Conservation (phyloP, 305 asterid species). For the Caryopteris hybrid region DNA sequence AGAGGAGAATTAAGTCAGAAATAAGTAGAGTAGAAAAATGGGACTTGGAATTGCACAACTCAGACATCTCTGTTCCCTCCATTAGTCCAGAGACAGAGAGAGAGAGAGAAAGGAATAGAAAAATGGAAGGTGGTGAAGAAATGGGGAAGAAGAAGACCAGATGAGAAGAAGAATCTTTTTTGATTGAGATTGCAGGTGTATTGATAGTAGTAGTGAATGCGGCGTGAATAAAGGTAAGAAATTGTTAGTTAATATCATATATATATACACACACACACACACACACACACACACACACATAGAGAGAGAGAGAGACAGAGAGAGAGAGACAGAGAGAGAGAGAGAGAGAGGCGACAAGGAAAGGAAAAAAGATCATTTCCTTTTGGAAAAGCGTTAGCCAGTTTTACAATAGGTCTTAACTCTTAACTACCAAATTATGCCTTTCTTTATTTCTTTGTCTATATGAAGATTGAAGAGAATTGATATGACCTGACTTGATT, state of each 20-base stretch:
- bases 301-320: too few species aligned
- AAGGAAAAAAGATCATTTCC: constrained; percentile 1
- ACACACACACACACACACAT: too few species aligned
- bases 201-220: constrained; percentile 39
- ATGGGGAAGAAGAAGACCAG: constrained; percentile 29
- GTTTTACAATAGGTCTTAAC: not conserved
- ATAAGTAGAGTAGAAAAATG: constrained; percentile 30
- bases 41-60: constrained; percentile 34
- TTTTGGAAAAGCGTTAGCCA: not conserved
- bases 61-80: constrained; percentile 33
- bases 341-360: not conserved
- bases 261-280: too few species aligned
- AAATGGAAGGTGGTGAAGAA: constrained; percentile 42
- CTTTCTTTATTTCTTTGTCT: not conserved
- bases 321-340: not conserved
- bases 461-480: not conserved
- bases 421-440: constrained; percentile 15
- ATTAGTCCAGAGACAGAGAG: constrained; percentile 7
- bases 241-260: not conserved
- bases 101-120: constrained; percentile 14
- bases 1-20: constrained; percentile 31
- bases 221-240: constrained; percentile 61
- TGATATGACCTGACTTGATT: not conserved
- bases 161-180: constrained; percentile 20
- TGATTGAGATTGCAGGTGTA: constrained; percentile 13